These are phyloP conservation scores for Tetradesmus obliquus DNA, from an alignment of 139 green algal genomes.

Conservation along the genomic window DNA sequence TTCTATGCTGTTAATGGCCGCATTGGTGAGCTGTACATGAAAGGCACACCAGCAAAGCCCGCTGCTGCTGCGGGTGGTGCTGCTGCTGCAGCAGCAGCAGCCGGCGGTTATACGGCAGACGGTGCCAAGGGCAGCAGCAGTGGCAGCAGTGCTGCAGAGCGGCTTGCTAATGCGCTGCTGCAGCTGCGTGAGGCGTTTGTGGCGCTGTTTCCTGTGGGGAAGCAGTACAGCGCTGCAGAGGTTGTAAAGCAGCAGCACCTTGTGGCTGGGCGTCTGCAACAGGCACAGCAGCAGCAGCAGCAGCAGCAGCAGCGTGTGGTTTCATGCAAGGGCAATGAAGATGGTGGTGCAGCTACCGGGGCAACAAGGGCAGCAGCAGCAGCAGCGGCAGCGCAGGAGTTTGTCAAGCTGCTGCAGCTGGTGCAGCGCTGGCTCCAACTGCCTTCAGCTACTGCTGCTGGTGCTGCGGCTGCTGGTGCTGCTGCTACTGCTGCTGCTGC, in stretches of 20 bases:
- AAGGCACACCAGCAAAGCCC: neutral
- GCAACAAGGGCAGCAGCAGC: neutral
- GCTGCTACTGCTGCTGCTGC: neutral
- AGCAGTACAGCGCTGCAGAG: slow-evolving; percentile 8
- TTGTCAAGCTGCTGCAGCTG: neutral
- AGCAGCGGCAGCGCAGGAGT: neutral
- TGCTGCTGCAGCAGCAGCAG: neutral
- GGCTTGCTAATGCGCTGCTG: neutral
- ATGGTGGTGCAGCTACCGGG: no score
- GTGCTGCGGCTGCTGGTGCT: neutral
- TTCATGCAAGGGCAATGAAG: neutral
- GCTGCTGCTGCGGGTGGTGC: neutral
- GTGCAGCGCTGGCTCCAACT: slow-evolving; percentile 8
- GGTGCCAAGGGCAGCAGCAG: neutral
- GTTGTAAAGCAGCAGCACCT: neutral
- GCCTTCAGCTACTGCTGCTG: neutral
- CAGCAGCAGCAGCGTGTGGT: neutral
- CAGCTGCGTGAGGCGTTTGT: neutral
- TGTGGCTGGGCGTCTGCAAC: neutral
- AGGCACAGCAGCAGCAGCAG: neutral
- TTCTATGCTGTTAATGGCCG: slow-evolving; percentile 30
- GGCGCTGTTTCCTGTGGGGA: slow-evolving; percentile 9
- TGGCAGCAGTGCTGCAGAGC: neutral
- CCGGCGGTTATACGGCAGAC: neutral
- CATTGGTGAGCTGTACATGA: slow-evolving; percentile 7